Evolutionary conservation across 805 yeast species (phyloP).

Genomic region (Candida insectalens): DNA sequence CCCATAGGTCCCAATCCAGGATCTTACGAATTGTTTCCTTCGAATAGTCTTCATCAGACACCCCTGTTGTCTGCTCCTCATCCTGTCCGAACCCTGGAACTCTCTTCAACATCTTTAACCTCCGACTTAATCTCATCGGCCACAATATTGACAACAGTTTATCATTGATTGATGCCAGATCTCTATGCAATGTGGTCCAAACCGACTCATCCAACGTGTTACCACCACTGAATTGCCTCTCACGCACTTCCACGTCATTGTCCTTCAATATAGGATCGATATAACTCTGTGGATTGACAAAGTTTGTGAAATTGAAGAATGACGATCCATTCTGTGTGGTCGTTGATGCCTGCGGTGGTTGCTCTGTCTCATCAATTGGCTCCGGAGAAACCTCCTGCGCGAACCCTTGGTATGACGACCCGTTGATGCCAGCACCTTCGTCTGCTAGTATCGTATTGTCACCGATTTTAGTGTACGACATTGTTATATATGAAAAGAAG

Average conservation of each 20-base stretch:
- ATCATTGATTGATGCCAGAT: conserved; percentile 23
- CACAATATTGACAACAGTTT: conserved; percentile 26
- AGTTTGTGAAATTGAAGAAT: conserved; percentile 22
- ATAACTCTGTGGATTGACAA: conserved; percentile 24
- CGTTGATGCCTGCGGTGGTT: conserved; percentile 4
- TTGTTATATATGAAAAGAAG: no score
- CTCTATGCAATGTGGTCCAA: conserved; percentile 32
- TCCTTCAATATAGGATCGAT: conserved; percentile 17
- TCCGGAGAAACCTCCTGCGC: no score
- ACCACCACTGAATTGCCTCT: conserved; percentile 47
- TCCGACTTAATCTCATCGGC: conserved; percentile 26
- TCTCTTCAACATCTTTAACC: conserved; percentile 17
- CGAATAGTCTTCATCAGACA: conserved; percentile 24
- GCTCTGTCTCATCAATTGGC: conserved; percentile 1
- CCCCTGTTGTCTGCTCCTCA: conserved; percentile 6
- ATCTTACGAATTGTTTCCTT: conserved; percentile 25
- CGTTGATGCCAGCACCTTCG: no score
- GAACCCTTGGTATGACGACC: no score
- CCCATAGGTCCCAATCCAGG: conserved; percentile 57
- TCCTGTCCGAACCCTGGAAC: conserved; percentile 11
- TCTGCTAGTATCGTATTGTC: no score
- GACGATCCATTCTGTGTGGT: conserved; percentile 3
- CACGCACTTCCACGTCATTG: conserved; percentile 24
- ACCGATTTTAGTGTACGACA: no score
- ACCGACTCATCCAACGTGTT: conserved; percentile 52